A percentile compares a stretch with the other conserved stretches of the same genome.
These are phyloP conservation scores for Paramecium sonneborni DNA, from an alignment of 73 alveolate genomes.

Conservation along the genomic window DNA sequence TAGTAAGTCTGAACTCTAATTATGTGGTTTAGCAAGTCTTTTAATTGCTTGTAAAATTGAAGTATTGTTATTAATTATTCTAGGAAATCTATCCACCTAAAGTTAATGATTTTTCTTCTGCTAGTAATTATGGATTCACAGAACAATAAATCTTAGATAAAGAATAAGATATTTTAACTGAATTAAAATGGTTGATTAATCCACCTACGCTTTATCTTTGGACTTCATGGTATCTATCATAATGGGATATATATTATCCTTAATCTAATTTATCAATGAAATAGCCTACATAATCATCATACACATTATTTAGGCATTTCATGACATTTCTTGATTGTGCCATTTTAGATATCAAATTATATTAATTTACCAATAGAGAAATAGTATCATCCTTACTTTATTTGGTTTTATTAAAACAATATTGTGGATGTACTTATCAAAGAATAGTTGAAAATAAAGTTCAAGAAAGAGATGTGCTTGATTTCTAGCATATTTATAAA, in stretches of 20 bases:
- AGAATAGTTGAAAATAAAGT: not conserved
- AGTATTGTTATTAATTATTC: not conserved
- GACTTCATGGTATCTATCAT: conserved; percentile 64
- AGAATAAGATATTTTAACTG: conserved; percentile 41
- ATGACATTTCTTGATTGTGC: conserved; percentile 64
- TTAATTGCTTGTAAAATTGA: conserved; percentile 93
- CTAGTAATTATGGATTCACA: conserved; percentile 82
- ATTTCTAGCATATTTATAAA: not conserved
- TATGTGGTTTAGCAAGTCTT: conserved; percentile 87
- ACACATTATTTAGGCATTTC: conserved; percentile 55
- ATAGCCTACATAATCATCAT: conserved; percentile 61
- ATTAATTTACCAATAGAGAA: conserved; percentile 3
- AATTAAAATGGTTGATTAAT: conserved; percentile 43
- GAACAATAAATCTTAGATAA: conserved; percentile 53
- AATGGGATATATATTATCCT: conserved; percentile 64
- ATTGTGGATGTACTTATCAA: conserved; percentile 18
- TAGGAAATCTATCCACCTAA: conserved; percentile 83
- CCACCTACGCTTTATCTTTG: conserved; percentile 68
- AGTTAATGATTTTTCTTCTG: conserved; percentile 72
- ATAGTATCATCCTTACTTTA: conserved; percentile 43
- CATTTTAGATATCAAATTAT: conserved; percentile 29
- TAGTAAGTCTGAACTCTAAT: conserved; percentile 77
- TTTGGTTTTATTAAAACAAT: conserved; percentile 35
- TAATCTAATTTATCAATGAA: conserved; percentile 24
- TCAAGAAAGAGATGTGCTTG: conserved; percentile 38